Base-by-base conservation (phyloP, 805 yeast species). In the Tetrapisispora fleetii region DNA sequence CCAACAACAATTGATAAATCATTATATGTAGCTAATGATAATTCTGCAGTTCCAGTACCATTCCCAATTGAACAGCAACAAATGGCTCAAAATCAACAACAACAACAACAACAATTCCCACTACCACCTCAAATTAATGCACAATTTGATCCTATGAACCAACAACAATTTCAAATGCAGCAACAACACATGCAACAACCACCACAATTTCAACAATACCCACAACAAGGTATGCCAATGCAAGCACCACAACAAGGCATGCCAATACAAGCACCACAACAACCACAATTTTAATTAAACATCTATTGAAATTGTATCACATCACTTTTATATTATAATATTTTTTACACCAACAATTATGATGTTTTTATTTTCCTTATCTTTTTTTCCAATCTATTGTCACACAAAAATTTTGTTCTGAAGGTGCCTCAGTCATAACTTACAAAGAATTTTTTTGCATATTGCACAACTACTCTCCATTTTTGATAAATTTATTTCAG, bases 1-100 rank as follows among this genome's bases (percentile, higher is more conserved):
- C 99, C 99, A 37, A 82, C 88, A n/a, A 79, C 80, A 46, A 93
- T 93, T 60, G 98, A 93, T 70, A 83, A 80, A 67, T 76, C 83
- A 14, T 75, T 93, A 57, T 93, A 93, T 63, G 98, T 90, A 47
- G 91, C 90, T 42, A 85, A 83, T 49, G 82, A 86, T 63, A 53
- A 78, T 46, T 78, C 77, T 19, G 73, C 80, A 19, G 85, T 89
- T 50, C 97, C 97, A 59, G 80, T 81, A 64, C 96, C 96, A n/a
- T 84, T 87, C 75, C 85, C 85, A 59, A 77, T 85, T 50, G 84
- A 84, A 53, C 71, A 59, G 48, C 44, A 46, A 40, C 44, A 33
- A 30, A 38, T 45, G 16, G 40, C 39, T 28, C 48, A 45, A 22
- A 28, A 41, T 11, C 8, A 18, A 28, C 37, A 21, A 30, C 40